These are phyloP conservation scores for Phanerochaete sordida DNA, from an alignment of 768 basidiomycete genomes.

Conservation along the genomic window DNA sequence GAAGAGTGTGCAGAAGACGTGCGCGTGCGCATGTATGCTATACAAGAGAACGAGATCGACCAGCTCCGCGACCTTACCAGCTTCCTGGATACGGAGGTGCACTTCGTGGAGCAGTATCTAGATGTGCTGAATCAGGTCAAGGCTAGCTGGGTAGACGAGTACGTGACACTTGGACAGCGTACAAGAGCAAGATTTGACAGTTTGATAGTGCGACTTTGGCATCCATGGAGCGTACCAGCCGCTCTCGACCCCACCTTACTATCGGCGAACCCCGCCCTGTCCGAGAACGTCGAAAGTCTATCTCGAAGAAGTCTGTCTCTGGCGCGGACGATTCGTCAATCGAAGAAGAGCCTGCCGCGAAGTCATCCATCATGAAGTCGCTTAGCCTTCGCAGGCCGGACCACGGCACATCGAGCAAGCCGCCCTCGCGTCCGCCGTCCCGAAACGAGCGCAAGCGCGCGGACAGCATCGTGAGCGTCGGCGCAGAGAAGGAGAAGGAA, in stretches of 20 bases:
- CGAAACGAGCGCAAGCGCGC: constrained; percentile 63
- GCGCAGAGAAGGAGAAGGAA: constrained; percentile 32
- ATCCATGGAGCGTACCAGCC: constrained; percentile 23
- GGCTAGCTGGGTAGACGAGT: constrained; percentile 66
- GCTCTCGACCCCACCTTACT: constrained; percentile 6
- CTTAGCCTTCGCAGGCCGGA: constrained; percentile 39
- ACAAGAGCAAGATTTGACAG: constrained; percentile 2
- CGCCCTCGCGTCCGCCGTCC: constrained; percentile 44
- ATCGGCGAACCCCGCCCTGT: constrained; percentile 27
- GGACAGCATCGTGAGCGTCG: constrained; percentile 47
- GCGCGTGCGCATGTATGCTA: constrained; percentile 70
- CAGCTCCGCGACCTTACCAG: constrained; percentile 68
- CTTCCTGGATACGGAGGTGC: constrained; percentile 71
- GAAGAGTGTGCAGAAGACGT: constrained; percentile 87
- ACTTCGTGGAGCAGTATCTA: constrained; percentile 69
- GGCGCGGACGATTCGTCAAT: constrained; percentile 2
- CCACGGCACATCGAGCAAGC: constrained; percentile 27
- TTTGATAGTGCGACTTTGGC: constrained; percentile 26
- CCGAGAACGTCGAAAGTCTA: constrained; percentile 25
- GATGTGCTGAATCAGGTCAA: constrained; percentile 72
- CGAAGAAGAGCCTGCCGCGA: constrained; percentile 4
- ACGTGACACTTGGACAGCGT: constrained; percentile 18
- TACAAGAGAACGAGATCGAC: constrained; percentile 74
- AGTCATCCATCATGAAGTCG: constrained; percentile 5
- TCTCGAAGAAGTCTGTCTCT: constrained; percentile 13